Evolutionary conservation across 257 asterid genomes (phyloP), one percentile per base, ranked within the genome.

Genomic region (Gentiana macrophylla): DNA sequence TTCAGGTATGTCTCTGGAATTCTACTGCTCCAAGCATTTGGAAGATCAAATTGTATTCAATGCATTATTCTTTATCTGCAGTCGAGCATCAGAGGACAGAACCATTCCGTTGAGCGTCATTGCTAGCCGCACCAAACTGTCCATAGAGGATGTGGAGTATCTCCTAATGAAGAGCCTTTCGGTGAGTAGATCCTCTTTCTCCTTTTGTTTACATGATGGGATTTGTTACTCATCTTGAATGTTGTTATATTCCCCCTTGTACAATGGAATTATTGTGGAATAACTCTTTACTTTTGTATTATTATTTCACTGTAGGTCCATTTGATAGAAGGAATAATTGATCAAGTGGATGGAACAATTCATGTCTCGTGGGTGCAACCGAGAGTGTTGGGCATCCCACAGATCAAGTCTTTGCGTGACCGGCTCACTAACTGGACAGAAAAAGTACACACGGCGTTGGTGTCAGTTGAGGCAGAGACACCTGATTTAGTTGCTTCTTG

Each of bases 131-230:
- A 88, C 97, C 51, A 92, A 72, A 66, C 93, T 88, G 35, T 71
- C 86, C 3, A 80, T 92, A 32, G 99, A 92, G 76, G 91, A 88
- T 53, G 95, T 87, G 68, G 98, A 87, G 74, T 72, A 81, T 77
- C 95, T 88, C 65, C 88, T 92, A 35, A 92, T 87, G 95, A 87
- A 87, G 93, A 92, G 98, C 74, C 98, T 88, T 50, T 88, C 98
- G 49, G 96, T 91, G 77, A 91, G 96, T 76, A 47, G 60, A 46
- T 62, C 49, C 35, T 50, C 52, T 6, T 7, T 41, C 46, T 41
- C 46, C 6, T 10, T 5, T 41, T 2, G 9, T 7, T 1, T 41
- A 41, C 5, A 41, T 7, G 46, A 41, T 41, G 5, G 1, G 46
- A 7, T 41, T 41, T 41, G 6, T 41, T 56, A 51, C 37, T 33